These are phyloP conservation scores for Saccharomycopsis olivae DNA, from an alignment of 805 yeast species.

Conservation along the genomic window DNA sequence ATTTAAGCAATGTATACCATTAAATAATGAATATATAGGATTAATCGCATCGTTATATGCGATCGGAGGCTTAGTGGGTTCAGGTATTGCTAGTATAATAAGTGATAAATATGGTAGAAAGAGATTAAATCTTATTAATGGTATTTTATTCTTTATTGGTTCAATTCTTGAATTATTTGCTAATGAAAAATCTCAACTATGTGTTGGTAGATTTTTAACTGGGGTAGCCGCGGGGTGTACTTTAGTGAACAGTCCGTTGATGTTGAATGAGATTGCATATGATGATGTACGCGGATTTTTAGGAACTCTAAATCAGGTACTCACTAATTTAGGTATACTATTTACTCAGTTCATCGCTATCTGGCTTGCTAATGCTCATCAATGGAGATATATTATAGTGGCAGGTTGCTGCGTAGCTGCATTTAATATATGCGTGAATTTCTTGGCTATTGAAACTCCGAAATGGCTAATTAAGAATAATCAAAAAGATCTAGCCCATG, in stretches of 20 bases:
- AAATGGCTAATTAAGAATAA: slow-evolving; percentile 62
- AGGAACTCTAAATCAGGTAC: slow-evolving; percentile 85
- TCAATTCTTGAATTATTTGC: slow-evolving; percentile 49
- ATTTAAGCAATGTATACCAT: slow-evolving; percentile 37
- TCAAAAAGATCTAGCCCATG: slow-evolving; percentile 31
- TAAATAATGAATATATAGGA: slow-evolving; percentile 52
- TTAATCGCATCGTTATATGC: slow-evolving; percentile 69
- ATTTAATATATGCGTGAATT: slow-evolving; percentile 33
- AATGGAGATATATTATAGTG: slow-evolving; percentile 66
- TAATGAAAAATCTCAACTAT: slow-evolving; percentile 31
- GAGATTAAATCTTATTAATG: slow-evolving; percentile 39
- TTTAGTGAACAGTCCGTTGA: slow-evolving; percentile 76
- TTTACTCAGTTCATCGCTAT: slow-evolving; percentile 70
- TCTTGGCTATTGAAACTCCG: slow-evolving; percentile 64
- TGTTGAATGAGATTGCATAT: slow-evolving; percentile 75
- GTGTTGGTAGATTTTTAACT: slow-evolving; percentile 62
- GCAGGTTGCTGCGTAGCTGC: slow-evolving; percentile 47
- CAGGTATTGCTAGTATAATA: slow-evolving; percentile 53
- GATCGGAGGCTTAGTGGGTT: slow-evolving; percentile 78
- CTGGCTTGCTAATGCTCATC: slow-evolving; percentile 46
- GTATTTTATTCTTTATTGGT: slow-evolving; percentile 46
- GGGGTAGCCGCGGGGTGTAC: slow-evolving; percentile 87
- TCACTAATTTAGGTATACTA: slow-evolving; percentile 77
- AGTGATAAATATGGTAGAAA: slow-evolving; percentile 60
- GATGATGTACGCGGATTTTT: slow-evolving; percentile 55